These are phyloP conservation scores for Pyrus pyrifolia DNA, from an alignment of 306 rosid species.

Conservation along the genomic window DNA sequence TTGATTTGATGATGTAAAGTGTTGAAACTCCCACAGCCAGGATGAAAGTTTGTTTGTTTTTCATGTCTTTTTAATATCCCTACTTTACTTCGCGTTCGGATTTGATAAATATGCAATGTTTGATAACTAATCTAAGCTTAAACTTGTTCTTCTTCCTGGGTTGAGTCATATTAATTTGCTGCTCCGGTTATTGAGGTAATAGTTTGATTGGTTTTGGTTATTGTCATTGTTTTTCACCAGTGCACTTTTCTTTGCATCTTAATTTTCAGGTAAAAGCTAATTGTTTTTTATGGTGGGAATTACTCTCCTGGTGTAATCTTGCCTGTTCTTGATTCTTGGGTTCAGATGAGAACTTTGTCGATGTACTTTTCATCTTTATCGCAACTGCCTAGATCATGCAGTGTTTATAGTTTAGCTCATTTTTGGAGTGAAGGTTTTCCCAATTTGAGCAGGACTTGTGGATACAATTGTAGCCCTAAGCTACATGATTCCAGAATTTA, in stretches of 20 bases:
- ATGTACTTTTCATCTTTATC: slow-evolving; percentile 59
- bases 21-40: neutral
- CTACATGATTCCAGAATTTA: slow-evolving; percentile 34
- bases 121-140: too few species aligned
- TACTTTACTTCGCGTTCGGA: neutral
- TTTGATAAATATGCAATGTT: neutral
- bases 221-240: neutral
- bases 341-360: slow-evolving; percentile 56
- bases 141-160: neutral
- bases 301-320: slow-evolving; percentile 10
- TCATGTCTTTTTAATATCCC: neutral
- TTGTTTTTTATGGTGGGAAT: slow-evolving; percentile 20
- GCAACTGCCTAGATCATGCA: slow-evolving; percentile 52
- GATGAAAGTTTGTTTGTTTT: neutral
- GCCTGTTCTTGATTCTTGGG: slow-evolving; percentile 12
- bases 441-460: slow-evolving; percentile 31
- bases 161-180: neutral
- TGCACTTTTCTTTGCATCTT: slow-evolving; percentile 8
- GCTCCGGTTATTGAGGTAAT: neutral
- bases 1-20: neutral
- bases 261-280: slow-evolving; percentile 42
- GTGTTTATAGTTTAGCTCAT: slow-evolving; percentile 48
- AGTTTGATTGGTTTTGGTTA: neutral
- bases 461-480: slow-evolving; percentile 37
- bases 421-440: slow-evolving; percentile 51